Conservation (phyloP, 2,329 filamentous ascomycete genomes). For the Alternaria arbusti region DNA sequence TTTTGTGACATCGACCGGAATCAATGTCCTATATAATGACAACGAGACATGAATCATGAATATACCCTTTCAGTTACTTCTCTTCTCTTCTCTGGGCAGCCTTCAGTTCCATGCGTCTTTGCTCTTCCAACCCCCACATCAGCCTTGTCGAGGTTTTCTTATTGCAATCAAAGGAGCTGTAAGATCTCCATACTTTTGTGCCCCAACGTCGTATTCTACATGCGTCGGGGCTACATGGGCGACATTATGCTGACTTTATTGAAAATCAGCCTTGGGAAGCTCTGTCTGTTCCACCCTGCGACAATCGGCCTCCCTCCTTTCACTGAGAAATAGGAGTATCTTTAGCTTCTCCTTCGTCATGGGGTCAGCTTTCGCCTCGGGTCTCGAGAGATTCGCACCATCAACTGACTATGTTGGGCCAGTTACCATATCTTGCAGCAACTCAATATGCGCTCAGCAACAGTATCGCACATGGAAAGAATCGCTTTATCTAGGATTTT, state of each 20-base stretch:
- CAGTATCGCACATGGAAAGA: not conserved
- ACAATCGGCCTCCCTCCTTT: not conserved
- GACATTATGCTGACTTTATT: not conserved
- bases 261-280: not conserved
- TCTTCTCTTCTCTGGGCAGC: not conserved
- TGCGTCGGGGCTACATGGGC: not conserved
- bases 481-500: not conserved
- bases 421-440: not conserved
- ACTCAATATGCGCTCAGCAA: not conserved
- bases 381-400: not conserved
- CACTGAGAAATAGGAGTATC: not conserved
- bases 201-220: not conserved
- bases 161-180: not conserved
- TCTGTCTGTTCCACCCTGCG: not conserved
- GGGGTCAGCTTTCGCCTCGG: not conserved
- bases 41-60: conserved; percentile 27
- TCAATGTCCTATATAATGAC: conserved; percentile 19
- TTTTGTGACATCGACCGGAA: conserved; percentile 12
- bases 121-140: not conserved
- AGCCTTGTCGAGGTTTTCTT: not conserved
- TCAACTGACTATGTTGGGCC: not conserved
- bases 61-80: conserved; percentile 8
- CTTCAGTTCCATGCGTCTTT: not conserved
- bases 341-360: not conserved
- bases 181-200: not conserved